phyloP scores from a whole-genome alignment of 2,329 filamentous ascomycete species.

The Botryotinia convoluta region DNA sequence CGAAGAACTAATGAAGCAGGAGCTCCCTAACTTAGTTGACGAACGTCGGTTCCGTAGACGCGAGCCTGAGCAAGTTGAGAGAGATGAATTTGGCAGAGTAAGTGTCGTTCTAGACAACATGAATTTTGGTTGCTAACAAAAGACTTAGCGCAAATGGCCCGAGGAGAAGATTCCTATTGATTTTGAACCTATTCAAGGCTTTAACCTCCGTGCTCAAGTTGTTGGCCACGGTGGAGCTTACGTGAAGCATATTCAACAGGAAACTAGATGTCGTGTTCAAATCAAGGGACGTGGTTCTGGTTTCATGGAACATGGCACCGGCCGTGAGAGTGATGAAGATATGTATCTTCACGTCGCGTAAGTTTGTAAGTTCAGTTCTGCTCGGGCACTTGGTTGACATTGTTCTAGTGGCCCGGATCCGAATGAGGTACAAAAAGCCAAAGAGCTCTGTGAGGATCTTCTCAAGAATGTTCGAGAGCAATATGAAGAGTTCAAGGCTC shows the following conservation, averaged over 20 bases:
- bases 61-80: constrained; percentile 76
- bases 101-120: constrained; percentile 33
- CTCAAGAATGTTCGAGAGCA: constrained; percentile 82
- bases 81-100: constrained; percentile 88
- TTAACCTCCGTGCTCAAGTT: constrained; percentile 94
- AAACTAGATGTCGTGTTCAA: constrained; percentile 92
- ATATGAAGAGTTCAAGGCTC: constrained; percentile 87
- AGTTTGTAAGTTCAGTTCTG: constrained; percentile 40
- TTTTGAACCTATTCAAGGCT: constrained; percentile 87
- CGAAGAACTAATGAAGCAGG: constrained; percentile 92
- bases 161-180: constrained; percentile 91
- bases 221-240: constrained; percentile 93
- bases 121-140: constrained; percentile 24
- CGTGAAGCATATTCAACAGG: constrained; percentile 96
- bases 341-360: constrained; percentile 98
- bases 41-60: constrained; percentile 86
- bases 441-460: constrained; percentile 84
- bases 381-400: constrained; percentile 14
- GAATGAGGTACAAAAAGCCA: constrained; percentile 80
- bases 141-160: constrained; percentile 87
- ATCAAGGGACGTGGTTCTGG: constrained; percentile 97
- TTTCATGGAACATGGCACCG: constrained; percentile 86
- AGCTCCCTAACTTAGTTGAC: constrained; percentile 91
- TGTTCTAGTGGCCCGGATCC: constrained; percentile 74
- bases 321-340: constrained; percentile 85